Percentiles rank a stretch among this genome's conserved stretches.
Conservation (phyloP, 75 land plant species). For the Ceratopteris richardii region DNA sequence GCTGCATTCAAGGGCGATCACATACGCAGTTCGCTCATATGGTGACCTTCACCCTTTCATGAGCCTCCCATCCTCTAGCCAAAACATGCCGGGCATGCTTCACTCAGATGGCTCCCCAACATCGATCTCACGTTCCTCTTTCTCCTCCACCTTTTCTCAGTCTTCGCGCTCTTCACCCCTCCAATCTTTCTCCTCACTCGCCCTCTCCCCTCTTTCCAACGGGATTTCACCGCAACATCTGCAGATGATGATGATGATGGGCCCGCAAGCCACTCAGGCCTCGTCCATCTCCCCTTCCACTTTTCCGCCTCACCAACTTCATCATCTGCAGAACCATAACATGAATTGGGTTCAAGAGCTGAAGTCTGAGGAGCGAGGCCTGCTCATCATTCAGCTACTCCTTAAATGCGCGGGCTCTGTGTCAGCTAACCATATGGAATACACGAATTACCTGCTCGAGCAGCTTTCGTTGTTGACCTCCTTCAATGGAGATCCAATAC, state of each 20-base stretch:
- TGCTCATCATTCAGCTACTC: constrained; percentile 66
- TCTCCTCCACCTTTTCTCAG: constrained; percentile 7
- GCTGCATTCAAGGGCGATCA: no score
- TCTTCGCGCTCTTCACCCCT: constrained; percentile 55
- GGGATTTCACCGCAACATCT: neutral
- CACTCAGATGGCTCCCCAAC: constrained; percentile 47
- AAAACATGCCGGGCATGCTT: constrained; percentile 44
- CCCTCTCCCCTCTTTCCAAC: constrained; percentile 29
- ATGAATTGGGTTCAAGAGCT: constrained; percentile 45
- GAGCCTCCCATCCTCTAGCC: neutral
- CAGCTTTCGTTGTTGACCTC: constrained; percentile 61
- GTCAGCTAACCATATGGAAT: constrained; percentile 39
- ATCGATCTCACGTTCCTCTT: no score
- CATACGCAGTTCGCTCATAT: no score
- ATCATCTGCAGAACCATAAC: constrained; percentile 3
- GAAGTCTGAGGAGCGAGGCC: constrained; percentile 78
- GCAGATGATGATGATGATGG: no score
- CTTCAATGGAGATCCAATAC: constrained; percentile 74
- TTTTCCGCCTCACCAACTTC: neutral
- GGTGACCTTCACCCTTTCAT: no score
- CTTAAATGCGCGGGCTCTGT: constrained; percentile 54
- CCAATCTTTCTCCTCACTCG: constrained; percentile 46
- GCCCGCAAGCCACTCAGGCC: constrained; percentile 13
- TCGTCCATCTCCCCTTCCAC: constrained; percentile 3
- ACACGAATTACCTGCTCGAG: constrained; percentile 53